Evolutionary conservation across 2,329 filamentous ascomycete genomes (phyloP).

Genomic region (Thelonectria discophora): DNA sequence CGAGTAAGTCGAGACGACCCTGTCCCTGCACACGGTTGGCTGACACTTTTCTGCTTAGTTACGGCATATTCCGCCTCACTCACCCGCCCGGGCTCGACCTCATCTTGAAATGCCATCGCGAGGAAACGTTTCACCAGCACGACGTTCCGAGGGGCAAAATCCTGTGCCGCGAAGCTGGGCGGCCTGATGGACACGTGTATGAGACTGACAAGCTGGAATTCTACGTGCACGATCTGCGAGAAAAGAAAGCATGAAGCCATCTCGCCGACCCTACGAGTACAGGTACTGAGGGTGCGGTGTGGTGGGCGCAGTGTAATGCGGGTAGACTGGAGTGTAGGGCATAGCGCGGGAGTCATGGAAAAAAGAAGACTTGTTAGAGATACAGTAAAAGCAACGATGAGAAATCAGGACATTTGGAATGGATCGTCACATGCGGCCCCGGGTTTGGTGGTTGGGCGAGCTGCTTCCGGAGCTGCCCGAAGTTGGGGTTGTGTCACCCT

Average conservation of each 20-base stretch:
- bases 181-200: conserved; percentile 74
- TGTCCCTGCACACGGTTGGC: not conserved
- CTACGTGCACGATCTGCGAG: conserved; percentile 63
- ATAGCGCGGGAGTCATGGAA: conserved; percentile 38
- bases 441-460: conserved; percentile 2
- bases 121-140: conserved; percentile 85
- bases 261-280: not conserved
- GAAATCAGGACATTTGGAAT: conserved; percentile 15
- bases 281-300: not conserved
- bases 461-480: conserved; percentile 3
- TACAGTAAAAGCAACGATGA: conserved; percentile 11
- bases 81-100: conserved; percentile 89
- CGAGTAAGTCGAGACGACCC: conserved; percentile 64
- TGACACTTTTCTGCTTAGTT: conserved; percentile 58
- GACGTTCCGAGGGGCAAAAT: conserved; percentile 59
- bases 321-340: conserved; percentile 13
- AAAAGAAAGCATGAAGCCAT: conserved; percentile 33
- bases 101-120: conserved; percentile 81
- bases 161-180: conserved; percentile 78
- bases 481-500: not conserved
- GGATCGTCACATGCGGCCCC: not conserved
- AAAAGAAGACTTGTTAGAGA: conserved; percentile 5
- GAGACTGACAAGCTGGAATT: conserved; percentile 73
- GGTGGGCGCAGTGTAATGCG: not conserved
- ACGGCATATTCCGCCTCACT: conserved; percentile 91